A percentile compares a stretch with the other conserved stretches of the same genome.
Evolutionary conservation across 2,329 filamentous ascomycete genomes (phyloP).

Genomic region (Fonsecaea pedrosoi): DNA sequence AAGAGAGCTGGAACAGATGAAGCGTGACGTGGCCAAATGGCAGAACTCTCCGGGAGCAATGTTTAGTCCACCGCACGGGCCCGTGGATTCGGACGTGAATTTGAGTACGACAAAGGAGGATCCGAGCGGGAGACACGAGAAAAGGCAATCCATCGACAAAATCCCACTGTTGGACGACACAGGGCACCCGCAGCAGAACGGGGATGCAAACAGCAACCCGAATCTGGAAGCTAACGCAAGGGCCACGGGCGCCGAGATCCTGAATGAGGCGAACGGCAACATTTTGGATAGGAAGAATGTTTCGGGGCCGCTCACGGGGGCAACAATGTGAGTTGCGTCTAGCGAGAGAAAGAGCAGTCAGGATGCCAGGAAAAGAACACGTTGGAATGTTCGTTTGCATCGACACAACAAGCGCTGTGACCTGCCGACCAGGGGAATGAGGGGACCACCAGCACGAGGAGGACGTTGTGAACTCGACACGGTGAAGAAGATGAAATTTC

Average conservation of each 20-base stretch:
- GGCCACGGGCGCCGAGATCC: slow-evolving; percentile 28
- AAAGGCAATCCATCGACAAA: slow-evolving; percentile 34
- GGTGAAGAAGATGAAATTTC: background rate
- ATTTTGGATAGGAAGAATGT: slow-evolving; percentile 26
- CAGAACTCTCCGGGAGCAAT: slow-evolving; percentile 62
- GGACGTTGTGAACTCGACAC: background rate
- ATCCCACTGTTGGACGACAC: slow-evolving; percentile 39
- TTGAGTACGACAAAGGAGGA: slow-evolving; percentile 13
- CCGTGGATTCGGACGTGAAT: slow-evolving; percentile 21
- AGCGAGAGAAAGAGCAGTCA: background rate
- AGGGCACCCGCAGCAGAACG: slow-evolving; percentile 16
- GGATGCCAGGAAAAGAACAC: background rate
- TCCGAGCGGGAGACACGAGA: slow-evolving; percentile 12
- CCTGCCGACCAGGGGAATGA: background rate
- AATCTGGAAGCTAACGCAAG: slow-evolving; percentile 2
- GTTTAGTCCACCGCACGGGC: slow-evolving; percentile 31
- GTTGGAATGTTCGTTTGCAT: background rate
- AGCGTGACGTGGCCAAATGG: slow-evolving; percentile 87
- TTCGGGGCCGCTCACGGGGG: background rate
- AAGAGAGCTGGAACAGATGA: slow-evolving; percentile 89
- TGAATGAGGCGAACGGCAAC: slow-evolving; percentile 23
- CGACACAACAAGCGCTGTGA: slow-evolving; percentile 1
- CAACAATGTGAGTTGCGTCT: background rate
- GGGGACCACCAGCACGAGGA: no score
- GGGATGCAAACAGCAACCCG: slow-evolving; percentile 6